These are phyloP conservation scores for Ramaria sp. DNA, from an alignment of 768 basidiomycete genomes.

Conservation along the genomic window DNA sequence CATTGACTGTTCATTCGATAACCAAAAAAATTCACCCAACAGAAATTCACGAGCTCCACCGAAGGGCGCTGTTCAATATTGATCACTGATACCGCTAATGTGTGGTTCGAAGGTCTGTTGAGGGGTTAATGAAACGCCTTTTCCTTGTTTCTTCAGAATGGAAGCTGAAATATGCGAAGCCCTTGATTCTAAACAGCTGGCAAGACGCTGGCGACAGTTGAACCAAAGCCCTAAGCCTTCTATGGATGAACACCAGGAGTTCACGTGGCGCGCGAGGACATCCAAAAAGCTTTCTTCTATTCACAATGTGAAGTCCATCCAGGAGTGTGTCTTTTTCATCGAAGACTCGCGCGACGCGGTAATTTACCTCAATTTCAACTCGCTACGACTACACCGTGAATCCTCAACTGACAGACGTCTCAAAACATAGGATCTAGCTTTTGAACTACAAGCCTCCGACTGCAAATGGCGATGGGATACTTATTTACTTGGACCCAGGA, in stretches of 20 bases:
- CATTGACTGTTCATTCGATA: slow-evolving; percentile 6
- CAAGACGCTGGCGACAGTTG: slow-evolving; percentile 58
- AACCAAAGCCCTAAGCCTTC: slow-evolving; percentile 26
- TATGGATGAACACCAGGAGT: slow-evolving; percentile 26
- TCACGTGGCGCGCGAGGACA: slow-evolving; percentile 41
- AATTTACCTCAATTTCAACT: slow-evolving; percentile 15
- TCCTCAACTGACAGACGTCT: background rate
- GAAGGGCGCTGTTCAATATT: slow-evolving; percentile 47
- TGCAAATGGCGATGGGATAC: slow-evolving; percentile 73
- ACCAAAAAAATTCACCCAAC: background rate
- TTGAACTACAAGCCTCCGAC: slow-evolving; percentile 44
- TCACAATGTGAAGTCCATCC: slow-evolving; percentile 54
- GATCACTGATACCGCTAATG: slow-evolving; percentile 63
- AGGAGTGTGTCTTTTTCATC: slow-evolving; percentile 48
- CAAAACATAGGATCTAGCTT: slow-evolving; percentile 47
- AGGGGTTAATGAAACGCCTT: background rate
- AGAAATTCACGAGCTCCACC: slow-evolving; percentile 57
- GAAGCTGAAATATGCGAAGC: slow-evolving; percentile 25
- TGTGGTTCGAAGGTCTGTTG: slow-evolving; percentile 67
- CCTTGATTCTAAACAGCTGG: slow-evolving; percentile 44
- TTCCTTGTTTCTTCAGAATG: background rate
- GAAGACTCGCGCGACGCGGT: slow-evolving; percentile 52
- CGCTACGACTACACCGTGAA: background rate
- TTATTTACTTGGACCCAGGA: slow-evolving; percentile 48
- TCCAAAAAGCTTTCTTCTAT: slow-evolving; percentile 45